Evolutionary conservation across 164 flowering plant species (phyloP).

Genomic region (Stephania cephalantha): DNA sequence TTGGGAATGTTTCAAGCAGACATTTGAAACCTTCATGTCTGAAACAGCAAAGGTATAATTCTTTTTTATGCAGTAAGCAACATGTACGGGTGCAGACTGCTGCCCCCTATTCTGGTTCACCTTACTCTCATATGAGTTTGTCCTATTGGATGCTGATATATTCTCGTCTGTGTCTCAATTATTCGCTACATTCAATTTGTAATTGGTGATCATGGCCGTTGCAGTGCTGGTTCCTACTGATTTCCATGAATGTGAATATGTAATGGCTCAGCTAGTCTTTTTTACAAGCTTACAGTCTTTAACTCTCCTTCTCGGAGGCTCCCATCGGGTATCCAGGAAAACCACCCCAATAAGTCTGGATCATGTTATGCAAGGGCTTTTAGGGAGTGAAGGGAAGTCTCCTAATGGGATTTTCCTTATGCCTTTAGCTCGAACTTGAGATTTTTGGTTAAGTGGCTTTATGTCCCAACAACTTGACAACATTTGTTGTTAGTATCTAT

Average conservation of each 20-base stretch:
- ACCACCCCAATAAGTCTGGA: too few relatives aligned
- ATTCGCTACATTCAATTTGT: neutral
- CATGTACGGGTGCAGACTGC: neutral
- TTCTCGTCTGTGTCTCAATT: neutral
- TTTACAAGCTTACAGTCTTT: neutral
- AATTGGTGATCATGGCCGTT: neutral
- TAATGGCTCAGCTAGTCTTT: neutral
- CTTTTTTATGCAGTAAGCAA: neutral
- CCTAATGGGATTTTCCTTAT: too few relatives aligned
- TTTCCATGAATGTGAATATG: neutral
- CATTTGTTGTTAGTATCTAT: too few relatives aligned
- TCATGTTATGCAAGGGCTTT: too few relatives aligned
- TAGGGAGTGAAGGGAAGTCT: too few relatives aligned
- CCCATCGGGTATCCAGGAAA: neutral
- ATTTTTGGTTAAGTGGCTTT: neutral
- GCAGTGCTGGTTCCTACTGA: neutral
- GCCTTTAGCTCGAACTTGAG: too few relatives aligned
- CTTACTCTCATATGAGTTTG: neutral
- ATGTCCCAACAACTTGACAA: neutral
- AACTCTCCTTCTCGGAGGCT: neutral
- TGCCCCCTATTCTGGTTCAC: neutral
- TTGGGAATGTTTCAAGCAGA: constrained; percentile 84
- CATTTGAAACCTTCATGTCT: constrained; percentile 76
- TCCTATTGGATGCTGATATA: neutral
- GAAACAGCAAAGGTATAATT: constrained; percentile 80